phyloP scores from a whole-genome alignment of 148 eudicot genomes.

The Amaranthus palmeri region DNA sequence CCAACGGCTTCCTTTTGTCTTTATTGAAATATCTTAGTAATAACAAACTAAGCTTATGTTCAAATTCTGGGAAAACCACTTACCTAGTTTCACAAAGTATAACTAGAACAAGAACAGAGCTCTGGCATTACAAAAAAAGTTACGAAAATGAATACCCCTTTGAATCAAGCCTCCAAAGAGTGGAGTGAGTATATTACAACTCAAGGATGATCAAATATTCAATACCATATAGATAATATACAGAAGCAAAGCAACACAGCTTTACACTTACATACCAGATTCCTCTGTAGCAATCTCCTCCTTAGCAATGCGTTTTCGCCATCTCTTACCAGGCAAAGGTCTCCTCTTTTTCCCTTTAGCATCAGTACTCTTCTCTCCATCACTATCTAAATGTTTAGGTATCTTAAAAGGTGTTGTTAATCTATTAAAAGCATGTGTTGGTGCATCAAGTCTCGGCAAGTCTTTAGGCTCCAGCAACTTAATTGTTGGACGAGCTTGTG shows the following conservation, averaged over 20 bases:
- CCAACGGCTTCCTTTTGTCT: neutral
- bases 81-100: neutral
- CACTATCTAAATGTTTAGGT: constrained; percentile 35
- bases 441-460: constrained; percentile 73
- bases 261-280: constrained; percentile 45
- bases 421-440: constrained; percentile 65
- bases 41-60: constrained; percentile 1
- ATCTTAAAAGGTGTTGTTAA: constrained; percentile 50
- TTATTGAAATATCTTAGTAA: neutral
- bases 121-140: neutral
- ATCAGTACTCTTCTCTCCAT: constrained; percentile 43
- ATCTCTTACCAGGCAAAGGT: constrained; percentile 72
- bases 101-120: neutral
- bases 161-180: neutral
- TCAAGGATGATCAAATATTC: neutral
- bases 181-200: neutral
- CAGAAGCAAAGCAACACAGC: constrained; percentile 7
- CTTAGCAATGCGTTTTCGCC: constrained; percentile 59
- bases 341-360: constrained; percentile 57
- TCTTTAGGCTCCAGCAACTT: constrained; percentile 65
- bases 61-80: neutral
- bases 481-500: constrained; percentile 77
- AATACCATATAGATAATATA: constrained; percentile 2
- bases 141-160: neutral
- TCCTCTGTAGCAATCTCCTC: constrained; percentile 40